Evolutionary conservation across 495 filamentous ascomycete genomes (phyloP).

Genomic region (Copromyces sp.): DNA sequence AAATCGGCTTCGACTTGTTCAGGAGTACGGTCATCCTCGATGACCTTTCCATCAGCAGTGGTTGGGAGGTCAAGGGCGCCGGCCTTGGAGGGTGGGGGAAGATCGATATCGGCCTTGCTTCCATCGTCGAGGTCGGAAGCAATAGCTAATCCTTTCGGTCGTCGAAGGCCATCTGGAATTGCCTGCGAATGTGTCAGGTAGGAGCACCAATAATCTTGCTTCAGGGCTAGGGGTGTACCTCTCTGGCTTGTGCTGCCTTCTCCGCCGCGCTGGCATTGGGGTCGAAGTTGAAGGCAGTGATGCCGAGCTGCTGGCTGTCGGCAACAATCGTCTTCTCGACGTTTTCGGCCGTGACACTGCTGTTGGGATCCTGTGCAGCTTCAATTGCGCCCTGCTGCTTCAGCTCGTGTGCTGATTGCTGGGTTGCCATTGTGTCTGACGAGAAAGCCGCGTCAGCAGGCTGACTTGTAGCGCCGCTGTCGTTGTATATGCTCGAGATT

Average conservation of each 20-base stretch:
- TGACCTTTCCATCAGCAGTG: constrained; percentile 34
- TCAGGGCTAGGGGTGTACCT: constrained; percentile 49
- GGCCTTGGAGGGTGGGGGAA: constrained; percentile 63
- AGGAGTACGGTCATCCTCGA: constrained; percentile 32
- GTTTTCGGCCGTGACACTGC: constrained; percentile 54
- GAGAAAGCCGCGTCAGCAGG: constrained; percentile 10
- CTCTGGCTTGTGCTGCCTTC: constrained; percentile 68
- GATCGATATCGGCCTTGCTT: constrained; percentile 60
- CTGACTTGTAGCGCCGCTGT: background rate
- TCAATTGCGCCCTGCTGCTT: constrained; percentile 71
- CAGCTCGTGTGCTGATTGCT: constrained; percentile 44
- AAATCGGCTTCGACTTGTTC: constrained; percentile 52
- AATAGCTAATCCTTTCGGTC: constrained; percentile 57
- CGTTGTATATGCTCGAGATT: background rate
- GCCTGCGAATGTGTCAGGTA: constrained; percentile 23
- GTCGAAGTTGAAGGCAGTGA: constrained; percentile 74
- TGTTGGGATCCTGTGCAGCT: constrained; percentile 57
- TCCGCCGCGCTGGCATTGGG: constrained; percentile 74
- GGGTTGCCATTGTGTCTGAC: constrained; percentile 29
- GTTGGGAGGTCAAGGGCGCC: constrained; percentile 42
- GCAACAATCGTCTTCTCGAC: constrained; percentile 61
- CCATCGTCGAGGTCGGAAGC: constrained; percentile 67
- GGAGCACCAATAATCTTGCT: background rate
- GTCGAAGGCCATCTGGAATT: constrained; percentile 48
- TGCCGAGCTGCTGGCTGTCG: constrained; percentile 66